These are phyloP conservation scores for Leucosporidium yakuticum DNA, from an alignment of 768 basidiomycete genomes.

Conservation along the genomic window DNA sequence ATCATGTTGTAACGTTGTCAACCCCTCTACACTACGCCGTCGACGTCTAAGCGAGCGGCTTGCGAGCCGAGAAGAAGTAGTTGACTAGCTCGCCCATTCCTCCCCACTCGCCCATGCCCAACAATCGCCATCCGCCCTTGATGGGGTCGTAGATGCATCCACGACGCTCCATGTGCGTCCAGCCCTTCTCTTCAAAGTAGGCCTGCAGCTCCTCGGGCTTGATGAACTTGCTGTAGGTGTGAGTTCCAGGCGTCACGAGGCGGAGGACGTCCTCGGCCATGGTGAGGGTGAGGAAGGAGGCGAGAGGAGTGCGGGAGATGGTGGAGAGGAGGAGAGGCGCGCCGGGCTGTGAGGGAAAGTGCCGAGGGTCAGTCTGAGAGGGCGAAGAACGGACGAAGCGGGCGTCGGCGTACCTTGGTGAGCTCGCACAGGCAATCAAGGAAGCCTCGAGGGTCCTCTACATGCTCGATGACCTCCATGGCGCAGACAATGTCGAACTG, in stretches of 20 bases:
- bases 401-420: constrained; percentile 61
- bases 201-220: constrained; percentile 75
- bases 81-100: constrained; percentile 24
- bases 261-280: constrained; percentile 76
- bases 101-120: constrained; percentile 12
- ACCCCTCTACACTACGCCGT: neutral
- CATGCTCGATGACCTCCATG: constrained; percentile 97
- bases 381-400: neutral
- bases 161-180: constrained; percentile 15
- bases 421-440: constrained; percentile 72
- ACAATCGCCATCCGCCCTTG: constrained; percentile 19
- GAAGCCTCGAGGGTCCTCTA: constrained; percentile 82
- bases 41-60: constrained; percentile 13
- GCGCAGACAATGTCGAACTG: constrained; percentile 90
- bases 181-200: constrained; percentile 54
- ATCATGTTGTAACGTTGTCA: neutral
- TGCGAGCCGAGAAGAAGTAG: constrained; percentile 28
- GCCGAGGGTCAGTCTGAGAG: neutral
- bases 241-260: constrained; percentile 78
- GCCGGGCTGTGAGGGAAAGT: constrained; percentile 59
- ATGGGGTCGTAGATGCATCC: constrained; percentile 32
- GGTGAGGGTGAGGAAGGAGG: constrained; percentile 64
- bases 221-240: constrained; percentile 84
- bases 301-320: constrained; percentile 73
- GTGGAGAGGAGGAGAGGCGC: constrained; percentile 95